Conservation (phyloP, 2,329 filamentous ascomycete species). For the Cladosporium sp. region DNA sequence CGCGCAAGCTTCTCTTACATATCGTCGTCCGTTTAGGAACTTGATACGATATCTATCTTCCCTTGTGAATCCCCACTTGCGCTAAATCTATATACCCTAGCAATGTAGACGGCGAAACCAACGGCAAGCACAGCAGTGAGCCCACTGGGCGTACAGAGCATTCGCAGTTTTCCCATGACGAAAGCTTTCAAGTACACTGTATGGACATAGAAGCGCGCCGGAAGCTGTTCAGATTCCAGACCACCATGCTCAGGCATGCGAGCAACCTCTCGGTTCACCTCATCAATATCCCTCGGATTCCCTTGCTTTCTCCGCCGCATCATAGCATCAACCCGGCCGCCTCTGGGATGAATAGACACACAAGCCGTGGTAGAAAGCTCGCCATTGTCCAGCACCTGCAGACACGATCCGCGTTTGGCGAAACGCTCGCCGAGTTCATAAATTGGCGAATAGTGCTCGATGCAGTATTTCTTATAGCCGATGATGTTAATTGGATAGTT, state of each 20-base stretch:
- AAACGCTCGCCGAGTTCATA: conserved; percentile 19
- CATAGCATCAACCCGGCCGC: conserved; percentile 18
- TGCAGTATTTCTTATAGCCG: conserved; percentile 27
- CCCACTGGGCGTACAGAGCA: neutral
- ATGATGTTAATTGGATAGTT: conserved; percentile 31
- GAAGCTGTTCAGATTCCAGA: neutral
- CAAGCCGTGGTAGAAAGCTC: conserved; percentile 28
- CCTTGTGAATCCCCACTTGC: neutral
- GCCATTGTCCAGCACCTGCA: conserved; percentile 31
- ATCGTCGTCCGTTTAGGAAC: too few relatives aligned
- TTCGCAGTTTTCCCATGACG: neutral
- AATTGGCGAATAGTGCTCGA: conserved; percentile 22
- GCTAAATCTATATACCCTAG: too few relatives aligned
- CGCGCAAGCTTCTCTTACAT: too few relatives aligned
- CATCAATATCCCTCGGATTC: conserved; percentile 15
- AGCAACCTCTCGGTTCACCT: conserved; percentile 17
- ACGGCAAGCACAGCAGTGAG: neutral
- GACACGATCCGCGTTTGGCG: conserved; percentile 19
- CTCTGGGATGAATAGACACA: conserved; percentile 25
- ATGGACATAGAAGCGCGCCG: neutral
- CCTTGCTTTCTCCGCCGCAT: conserved; percentile 18
- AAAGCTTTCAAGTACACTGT: neutral
- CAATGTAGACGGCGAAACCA: neutral
- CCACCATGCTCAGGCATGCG: neutral
- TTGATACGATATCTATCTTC: too few relatives aligned